Evolutionary conservation across 2,329 filamentous ascomycete species (phyloP), one percentile per base, ranked within the genome.

Genomic region (Cryphonectria carpinicola): DNA sequence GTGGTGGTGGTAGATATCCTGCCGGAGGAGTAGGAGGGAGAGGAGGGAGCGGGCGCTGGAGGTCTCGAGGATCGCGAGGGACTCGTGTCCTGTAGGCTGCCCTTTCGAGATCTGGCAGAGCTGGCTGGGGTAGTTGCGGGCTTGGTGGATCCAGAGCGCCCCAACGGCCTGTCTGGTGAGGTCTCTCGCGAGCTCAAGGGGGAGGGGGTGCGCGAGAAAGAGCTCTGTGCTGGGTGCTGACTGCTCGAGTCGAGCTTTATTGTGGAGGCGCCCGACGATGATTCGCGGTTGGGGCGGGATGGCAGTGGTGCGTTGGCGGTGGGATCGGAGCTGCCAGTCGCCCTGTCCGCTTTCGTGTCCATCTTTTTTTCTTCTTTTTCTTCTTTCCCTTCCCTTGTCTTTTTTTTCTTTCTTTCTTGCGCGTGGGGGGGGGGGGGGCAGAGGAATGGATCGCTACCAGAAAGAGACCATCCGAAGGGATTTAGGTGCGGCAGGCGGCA

Each of bases 1-100:
- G 89, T 91, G 74, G 85, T 90, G 49, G 90, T 84, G 52, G 92
- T 87, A 22, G 92, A 92, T 65, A 95, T 88, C 78, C 90, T 88
- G 79, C 92, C 87, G 70, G 90, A 84, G 28, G 90, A 84, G 35
- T 89, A 86, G 37, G 90, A 86, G 70, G 90, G 84, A 32, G 90
- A 84, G 35, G 89, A 86, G 37, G 90, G 86, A 66, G 89, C 89
- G 49, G 89, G 86, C 69, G 87, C 83, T 70, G 83, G 86, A 70
- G 83, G 82, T 74, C 81, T 84, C 69, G 80, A 79, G 64, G 81
- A 79, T 67, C 91, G 87, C 69, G 86, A 84, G 28, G 91, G 90
- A 75, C 89, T 93, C 71, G 86, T 82, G 69, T 93, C 90, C 73
- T 89, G 86, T 68, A 82, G 78, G 78, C 89, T 93, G 78, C 88